Evolutionary conservation across 1,284 basidiomycete species (phyloP).

Genomic region (Trichosporon sp.): DNA sequence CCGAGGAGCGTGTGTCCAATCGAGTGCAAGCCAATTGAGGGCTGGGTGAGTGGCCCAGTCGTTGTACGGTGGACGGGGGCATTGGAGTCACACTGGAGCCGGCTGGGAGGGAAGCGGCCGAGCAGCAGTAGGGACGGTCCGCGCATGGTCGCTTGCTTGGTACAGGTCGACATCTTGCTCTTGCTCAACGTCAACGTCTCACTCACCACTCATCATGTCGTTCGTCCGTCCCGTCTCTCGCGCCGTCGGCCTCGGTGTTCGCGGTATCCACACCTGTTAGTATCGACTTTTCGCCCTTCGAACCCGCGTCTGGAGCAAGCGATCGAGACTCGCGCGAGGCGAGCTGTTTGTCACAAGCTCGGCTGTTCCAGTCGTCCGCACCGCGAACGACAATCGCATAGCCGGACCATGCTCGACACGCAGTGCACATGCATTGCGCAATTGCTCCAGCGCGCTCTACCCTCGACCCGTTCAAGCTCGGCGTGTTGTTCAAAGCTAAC

Average conservation of each 20-base stretch:
- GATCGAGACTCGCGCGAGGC: too few relatives aligned
- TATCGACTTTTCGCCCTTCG: conserved; percentile 14
- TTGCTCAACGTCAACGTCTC: conserved; percentile 18
- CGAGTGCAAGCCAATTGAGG: conserved; percentile 9
- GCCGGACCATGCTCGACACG: not conserved
- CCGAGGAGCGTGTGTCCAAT: not conserved
- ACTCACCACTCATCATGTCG: conserved; percentile 41
- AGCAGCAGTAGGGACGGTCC: not conserved
- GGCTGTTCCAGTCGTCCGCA: not conserved
- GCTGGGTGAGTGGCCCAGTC: not conserved
- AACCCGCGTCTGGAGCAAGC: not conserved
- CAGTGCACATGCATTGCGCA: not conserved
- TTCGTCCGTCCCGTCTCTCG: conserved; percentile 44
- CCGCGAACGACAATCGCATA: not conserved
- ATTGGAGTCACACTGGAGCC: not conserved
- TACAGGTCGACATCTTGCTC: conserved; percentile 8
- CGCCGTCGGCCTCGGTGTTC: conserved; percentile 44
- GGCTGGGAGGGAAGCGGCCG: not conserved
- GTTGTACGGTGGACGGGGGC: not conserved
- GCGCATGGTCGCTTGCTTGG: not conserved
- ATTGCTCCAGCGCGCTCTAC: too few relatives aligned
- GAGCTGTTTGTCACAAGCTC: not conserved
- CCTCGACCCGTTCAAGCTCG: not conserved
- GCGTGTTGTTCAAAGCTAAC: not conserved
- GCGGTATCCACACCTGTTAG: conserved; percentile 49